Conservation (phyloP, 306 rosid species). For the Prunus mongolica region DNA sequence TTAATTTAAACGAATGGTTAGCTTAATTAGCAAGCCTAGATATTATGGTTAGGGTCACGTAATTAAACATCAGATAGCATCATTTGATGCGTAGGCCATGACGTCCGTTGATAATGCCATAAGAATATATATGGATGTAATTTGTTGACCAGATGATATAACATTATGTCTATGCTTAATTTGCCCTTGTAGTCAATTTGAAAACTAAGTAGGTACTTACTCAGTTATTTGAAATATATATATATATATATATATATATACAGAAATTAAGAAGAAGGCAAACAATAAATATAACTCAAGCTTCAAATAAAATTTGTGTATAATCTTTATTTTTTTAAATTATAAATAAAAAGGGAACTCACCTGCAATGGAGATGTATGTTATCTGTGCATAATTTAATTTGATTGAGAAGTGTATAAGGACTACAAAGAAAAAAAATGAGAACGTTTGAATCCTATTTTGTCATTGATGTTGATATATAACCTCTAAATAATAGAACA, state of each 20-base stretch:
- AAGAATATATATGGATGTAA: neutral
- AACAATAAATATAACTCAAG: neutral
- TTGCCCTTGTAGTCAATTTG: too few species aligned
- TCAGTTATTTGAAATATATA: neutral
- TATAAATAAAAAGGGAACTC: neutral
- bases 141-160: neutral
- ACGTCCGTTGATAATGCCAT: neutral
- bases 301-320: neutral
- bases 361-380: neutral
- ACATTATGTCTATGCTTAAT: neutral
- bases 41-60: neutral
- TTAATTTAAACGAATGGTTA: neutral
- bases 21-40: neutral
- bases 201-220: neutral
- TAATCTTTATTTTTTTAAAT: neutral
- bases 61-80: neutral
- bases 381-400: neutral
- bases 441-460: neutral
- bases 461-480: neutral
- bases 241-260: neutral
- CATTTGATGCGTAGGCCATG: neutral
- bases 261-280: neutral
- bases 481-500: neutral
- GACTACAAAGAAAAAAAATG: neutral
- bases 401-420: neutral